A percentile compares a stretch with the other conserved stretches of the same genome.
Conservation (phyloP, 495 filamentous ascomycete genomes). For the Rostrohypoxylon terebratum region DNA sequence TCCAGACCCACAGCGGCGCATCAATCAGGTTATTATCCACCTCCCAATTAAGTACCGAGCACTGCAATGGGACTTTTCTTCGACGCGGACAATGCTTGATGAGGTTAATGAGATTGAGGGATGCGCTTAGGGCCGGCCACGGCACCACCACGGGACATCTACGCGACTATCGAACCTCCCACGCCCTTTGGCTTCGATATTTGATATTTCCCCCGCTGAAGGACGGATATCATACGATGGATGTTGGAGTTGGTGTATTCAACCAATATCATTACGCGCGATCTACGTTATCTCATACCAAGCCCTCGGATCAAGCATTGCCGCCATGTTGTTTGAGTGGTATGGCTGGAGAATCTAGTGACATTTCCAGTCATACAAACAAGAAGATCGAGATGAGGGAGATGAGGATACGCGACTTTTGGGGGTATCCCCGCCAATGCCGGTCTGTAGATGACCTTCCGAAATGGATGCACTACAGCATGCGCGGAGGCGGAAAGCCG, state of each 20-base stretch:
- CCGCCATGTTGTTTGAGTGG: background rate
- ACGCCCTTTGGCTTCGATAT: conserved; percentile 13
- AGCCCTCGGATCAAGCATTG: background rate
- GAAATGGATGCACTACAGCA: conserved; percentile 22
- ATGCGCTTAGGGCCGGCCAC: conserved; percentile 19
- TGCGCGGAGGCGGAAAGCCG: conserved; percentile 18
- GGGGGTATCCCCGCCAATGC: conserved; percentile 9
- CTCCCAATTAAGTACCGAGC: conserved; percentile 16
- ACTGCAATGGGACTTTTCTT: conserved; percentile 29
- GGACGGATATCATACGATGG: background rate
- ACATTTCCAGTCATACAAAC: conserved; percentile 14
- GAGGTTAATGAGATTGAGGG: conserved; percentile 11
- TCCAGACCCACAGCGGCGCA: conserved; percentile 17
- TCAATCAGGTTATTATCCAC: conserved; percentile 42
- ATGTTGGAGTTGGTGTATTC: background rate
- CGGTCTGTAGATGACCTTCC: conserved; percentile 26
- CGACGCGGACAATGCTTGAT: conserved; percentile 25
- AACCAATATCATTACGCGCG: conserved; percentile 4
- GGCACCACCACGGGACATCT: conserved; percentile 5
- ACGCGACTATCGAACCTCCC: conserved; percentile 21
- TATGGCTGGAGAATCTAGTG: conserved; percentile 8
- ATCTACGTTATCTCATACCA: conserved; percentile 15
- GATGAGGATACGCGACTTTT: conserved; percentile 16
- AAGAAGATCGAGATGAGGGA: conserved; percentile 12
- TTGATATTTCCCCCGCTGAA: background rate